These are phyloP conservation scores for Aspergillus cavernicola DNA, from an alignment of 495 filamentous ascomycete species.

Conservation along the genomic window DNA sequence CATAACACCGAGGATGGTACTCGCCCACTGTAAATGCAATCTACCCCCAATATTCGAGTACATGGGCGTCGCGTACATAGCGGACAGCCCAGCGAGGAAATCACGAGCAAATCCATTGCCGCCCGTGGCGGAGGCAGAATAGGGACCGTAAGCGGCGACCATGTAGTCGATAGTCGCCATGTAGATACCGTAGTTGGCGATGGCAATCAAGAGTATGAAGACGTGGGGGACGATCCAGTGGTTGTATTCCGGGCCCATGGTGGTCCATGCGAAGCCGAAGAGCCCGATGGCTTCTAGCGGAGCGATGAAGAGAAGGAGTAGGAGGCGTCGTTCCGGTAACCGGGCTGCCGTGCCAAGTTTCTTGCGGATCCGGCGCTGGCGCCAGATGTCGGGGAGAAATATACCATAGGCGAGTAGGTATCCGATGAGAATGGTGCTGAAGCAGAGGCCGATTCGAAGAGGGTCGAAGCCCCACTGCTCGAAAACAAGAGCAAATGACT, in stretches of 20 bases:
- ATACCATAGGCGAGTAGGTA: constrained; percentile 61
- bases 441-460: constrained; percentile 55
- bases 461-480: constrained; percentile 58
- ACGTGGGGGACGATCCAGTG: constrained; percentile 62
- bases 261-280: constrained; percentile 67
- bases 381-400: constrained; percentile 60
- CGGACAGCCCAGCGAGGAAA: constrained; percentile 43
- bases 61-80: constrained; percentile 45
- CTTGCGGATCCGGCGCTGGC: constrained; percentile 44
- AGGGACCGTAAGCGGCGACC: constrained; percentile 75
- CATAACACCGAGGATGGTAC: constrained; percentile 37
- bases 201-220: constrained; percentile 58
- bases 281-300: constrained; percentile 65
- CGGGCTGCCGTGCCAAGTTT: constrained; percentile 48
- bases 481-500: constrained; percentile 63
- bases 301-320: constrained; percentile 56
- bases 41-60: constrained; percentile 31
- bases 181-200: constrained; percentile 69
- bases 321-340: constrained; percentile 55
- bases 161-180: constrained; percentile 86
- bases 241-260: constrained; percentile 53
- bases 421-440: constrained; percentile 61
- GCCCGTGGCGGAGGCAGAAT: constrained; percentile 74
- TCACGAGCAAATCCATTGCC: constrained; percentile 57
- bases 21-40: constrained; percentile 36